Base-by-base conservation (phyloP, 1,284 basidiomycete genomes). In the Ustilago curta region DNA sequence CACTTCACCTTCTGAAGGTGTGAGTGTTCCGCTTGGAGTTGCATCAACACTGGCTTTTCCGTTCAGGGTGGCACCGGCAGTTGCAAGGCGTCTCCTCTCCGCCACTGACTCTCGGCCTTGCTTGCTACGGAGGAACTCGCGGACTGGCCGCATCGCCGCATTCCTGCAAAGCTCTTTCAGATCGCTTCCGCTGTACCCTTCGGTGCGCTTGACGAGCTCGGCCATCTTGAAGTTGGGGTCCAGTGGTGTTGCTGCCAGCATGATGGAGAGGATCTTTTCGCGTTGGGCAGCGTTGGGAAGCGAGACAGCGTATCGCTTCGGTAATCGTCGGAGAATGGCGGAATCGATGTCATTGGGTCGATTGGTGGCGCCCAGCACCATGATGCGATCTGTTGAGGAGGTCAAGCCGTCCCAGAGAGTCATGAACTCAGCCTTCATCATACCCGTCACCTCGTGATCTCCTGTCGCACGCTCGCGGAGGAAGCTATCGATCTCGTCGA, bases 371-470 rank as follows among this genome's bases (percentile, higher is more conserved):
- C 96, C 96, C 2, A 99, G 90, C 5, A 99, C 93, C 71, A 99
- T 86, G 80, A 99, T 96, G 23, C 94, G 89, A 53, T 89, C 87
- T 16, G 86, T 89, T 4, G 90, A 91, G 0, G 94, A 95, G 1
- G 91, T 89, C n/a, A 99, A 88, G 4, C 97, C 97, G 84, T 99
- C 97, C 97, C 97, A 99, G 39, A 97, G 88, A 91, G 94, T 97
- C 95, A 99, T 97, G 85, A 99, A 99, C 84, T 99, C 96, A 1
- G 96, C 96, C 87, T 99, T 99, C 91, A 99, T 97, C 95, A 98
- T 98, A 6, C 92, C 94, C 27, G 95, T 98, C 49, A 95, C 96
- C 83, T 99, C 97, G 85, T 99, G 97, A 82, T 99, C 97, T 12
- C 92, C 91, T 57, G 90, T 90, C 12, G 87, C 87, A 70, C 97